Percentiles rank a stretch among this genome's conserved stretches.
phyloP scores from a whole-genome alignment of 2,329 filamentous ascomycete species.

The Colletotrichum eleusines region DNA sequence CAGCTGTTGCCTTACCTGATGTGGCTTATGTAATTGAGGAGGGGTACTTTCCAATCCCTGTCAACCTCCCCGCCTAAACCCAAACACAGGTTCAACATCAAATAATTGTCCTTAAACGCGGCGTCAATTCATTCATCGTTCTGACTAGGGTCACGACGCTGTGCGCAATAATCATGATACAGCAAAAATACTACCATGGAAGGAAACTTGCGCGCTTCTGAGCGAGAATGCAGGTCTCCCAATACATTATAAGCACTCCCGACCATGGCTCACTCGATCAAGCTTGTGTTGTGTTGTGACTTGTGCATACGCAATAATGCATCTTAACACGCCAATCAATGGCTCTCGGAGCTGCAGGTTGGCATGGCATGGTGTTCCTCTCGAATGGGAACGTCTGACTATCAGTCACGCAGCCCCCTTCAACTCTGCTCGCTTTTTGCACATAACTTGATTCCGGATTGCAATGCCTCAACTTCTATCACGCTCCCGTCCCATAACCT shows the following conservation, averaged over 20 bases:
- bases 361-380: conserved; percentile 7
- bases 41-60: conserved; percentile 27
- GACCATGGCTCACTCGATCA: neutral
- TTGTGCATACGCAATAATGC: too few species aligned
- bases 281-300: neutral
- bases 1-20: conserved; percentile 33
- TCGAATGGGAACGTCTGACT: neutral
- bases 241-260: neutral
- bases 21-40: conserved; percentile 41
- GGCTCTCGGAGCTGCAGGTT: neutral
- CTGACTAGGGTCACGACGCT: too few species aligned
- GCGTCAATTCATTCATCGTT: too few species aligned
- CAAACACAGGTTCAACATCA: neutral
- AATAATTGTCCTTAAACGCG: neutral
- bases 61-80: conserved; percentile 7
- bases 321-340: neutral
- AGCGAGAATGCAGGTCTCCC: neutral
- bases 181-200: too few species aligned
- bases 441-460: too few species aligned
- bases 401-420: neutral
- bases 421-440: neutral
- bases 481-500: neutral
- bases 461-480: neutral
- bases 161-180: too few species aligned
- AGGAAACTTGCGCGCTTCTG: too few species aligned